These are phyloP conservation scores for Aspergillus viridinutans DNA, from an alignment of 2,329 filamentous ascomycete species.

Conservation along the genomic window DNA sequence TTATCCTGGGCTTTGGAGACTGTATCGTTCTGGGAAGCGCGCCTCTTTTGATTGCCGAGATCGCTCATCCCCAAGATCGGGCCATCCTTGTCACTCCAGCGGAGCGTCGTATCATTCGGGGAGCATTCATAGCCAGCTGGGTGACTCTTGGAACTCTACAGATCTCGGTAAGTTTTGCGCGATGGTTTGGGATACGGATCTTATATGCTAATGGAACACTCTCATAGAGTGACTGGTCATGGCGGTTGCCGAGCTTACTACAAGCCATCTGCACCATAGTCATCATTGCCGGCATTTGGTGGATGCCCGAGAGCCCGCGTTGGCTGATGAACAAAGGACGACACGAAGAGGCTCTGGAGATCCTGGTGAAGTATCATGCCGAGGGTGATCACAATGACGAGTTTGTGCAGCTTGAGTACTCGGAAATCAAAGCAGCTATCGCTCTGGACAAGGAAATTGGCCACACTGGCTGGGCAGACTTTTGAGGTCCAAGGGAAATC, in stretches of 20 bases:
- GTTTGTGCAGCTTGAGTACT: background rate
- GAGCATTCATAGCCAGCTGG: conserved; percentile 18
- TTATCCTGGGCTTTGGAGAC: conserved; percentile 24
- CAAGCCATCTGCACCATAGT: conserved; percentile 17
- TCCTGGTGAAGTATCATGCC: background rate
- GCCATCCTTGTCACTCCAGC: conserved; percentile 17
- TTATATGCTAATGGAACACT: background rate
- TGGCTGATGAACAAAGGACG: background rate
- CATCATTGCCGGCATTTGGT: conserved; percentile 9
- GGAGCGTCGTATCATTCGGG: conserved; percentile 18
- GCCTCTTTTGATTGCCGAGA: conserved; percentile 22
- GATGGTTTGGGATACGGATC: too few relatives aligned
- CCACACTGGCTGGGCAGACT: conserved; percentile 38
- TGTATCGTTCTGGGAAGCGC: conserved; percentile 17
- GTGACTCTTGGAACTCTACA: conserved; percentile 15
- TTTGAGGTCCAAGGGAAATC: conserved; percentile 40
- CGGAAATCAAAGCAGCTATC: background rate
- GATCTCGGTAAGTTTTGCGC: conserved; percentile 8
- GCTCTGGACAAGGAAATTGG: conserved; percentile 42
- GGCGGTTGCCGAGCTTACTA: conserved; percentile 18
- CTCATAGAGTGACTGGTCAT: conserved; percentile 16
- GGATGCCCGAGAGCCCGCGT: conserved; percentile 16
- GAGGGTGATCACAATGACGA: conserved; percentile 7
- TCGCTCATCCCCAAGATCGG: conserved; percentile 22
- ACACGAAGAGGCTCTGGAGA: background rate